A percentile compares a stretch with the other conserved stretches of the same genome.
Conservation (phyloP, 1,284 basidiomycete species). For the Leccinum subatratum region DNA sequence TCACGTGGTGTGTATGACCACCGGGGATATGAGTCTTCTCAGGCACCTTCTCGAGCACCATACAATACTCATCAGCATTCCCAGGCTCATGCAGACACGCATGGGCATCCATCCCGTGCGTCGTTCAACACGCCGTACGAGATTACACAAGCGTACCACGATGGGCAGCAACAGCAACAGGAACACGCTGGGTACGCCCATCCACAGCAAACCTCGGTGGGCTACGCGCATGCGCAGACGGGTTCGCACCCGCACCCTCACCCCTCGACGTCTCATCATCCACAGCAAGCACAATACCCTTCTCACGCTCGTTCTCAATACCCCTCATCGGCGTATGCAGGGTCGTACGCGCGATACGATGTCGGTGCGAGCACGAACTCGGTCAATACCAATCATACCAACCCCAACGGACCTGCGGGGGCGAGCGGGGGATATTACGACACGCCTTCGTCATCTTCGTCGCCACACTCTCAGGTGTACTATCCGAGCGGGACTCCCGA, state of each 20-base stretch:
- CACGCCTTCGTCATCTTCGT: conserved; percentile 20
- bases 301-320: conserved; percentile 29
- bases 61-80: conserved; percentile 22
- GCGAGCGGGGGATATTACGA: conserved; percentile 29
- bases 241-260: conserved; percentile 28
- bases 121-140: conserved; percentile 29
- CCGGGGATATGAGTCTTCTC: conserved; percentile 24
- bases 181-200: conserved; percentile 23
- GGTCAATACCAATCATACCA: conserved; percentile 12
- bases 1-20: conserved; percentile 25
- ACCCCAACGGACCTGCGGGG: conserved; percentile 12
- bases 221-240: conserved; percentile 28
- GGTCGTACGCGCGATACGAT: conserved; percentile 26
- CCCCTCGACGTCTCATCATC: conserved; percentile 25
- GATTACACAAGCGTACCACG: conserved; percentile 25
- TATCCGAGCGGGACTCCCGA: conserved; percentile 20
- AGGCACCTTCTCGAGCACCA: conserved; percentile 19
- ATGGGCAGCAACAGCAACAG: conserved; percentile 20
- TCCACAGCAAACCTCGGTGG: conserved; percentile 24
- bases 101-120: conserved; percentile 22
- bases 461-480: conserved; percentile 26
- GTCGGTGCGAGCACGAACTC: conserved; percentile 16
- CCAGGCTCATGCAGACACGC: conserved; percentile 23
- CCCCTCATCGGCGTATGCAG: conserved; percentile 21
- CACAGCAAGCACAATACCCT: conserved; percentile 32